Evolutionary conservation across 306 rosid species (phyloP), one percentile per base, ranked within the genome.

Genomic region (Delonix regia): DNA sequence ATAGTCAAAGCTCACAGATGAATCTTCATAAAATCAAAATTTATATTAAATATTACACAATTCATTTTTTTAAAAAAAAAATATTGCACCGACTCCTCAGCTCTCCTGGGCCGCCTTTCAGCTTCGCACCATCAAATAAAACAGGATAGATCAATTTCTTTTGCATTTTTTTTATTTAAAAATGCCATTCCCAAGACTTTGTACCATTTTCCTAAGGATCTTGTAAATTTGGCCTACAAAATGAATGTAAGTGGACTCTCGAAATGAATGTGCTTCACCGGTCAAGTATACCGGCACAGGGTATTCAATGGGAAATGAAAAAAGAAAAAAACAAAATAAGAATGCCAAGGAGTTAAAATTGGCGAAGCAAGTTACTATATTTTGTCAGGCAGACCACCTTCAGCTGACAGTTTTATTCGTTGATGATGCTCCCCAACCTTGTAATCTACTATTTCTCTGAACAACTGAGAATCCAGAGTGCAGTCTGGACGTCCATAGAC

Each of bases 401-500:
- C 97, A 57, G 94, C 91, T 25, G 96, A 93, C 16, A 96, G 97
- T 77, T 88, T 85, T 45, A 90, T 79, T 69, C 99, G 90, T 77
- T 96, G 98, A 66, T 87, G 92, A 86, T 96, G 99, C 79, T 96
- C 98, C 3, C 83, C 86, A 52, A 93, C 98, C 75, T 96, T 96
- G 80, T 91, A 96, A 84, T 96, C 99, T 55, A 96, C 94, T 78
- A 91, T 87, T 83, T 96, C 92, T 75, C 15, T 71, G n/a, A 91
- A 86, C 84, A 93, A 74, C 64, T 85, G 82, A 21, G 98, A 79
- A 83, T 96, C 99, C 85, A 96, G 89, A 49, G 86, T 74, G 74
- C 99, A 96, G 77, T 96, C 97, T 14, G 94, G 92, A 39, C 88
- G 91, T 13, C 96, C 94, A 67, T 93, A 96, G 3, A 96, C 99